phyloP scores from a whole-genome alignment of 2,329 filamentous ascomycete species.

The Claviceps purpurea region DNA sequence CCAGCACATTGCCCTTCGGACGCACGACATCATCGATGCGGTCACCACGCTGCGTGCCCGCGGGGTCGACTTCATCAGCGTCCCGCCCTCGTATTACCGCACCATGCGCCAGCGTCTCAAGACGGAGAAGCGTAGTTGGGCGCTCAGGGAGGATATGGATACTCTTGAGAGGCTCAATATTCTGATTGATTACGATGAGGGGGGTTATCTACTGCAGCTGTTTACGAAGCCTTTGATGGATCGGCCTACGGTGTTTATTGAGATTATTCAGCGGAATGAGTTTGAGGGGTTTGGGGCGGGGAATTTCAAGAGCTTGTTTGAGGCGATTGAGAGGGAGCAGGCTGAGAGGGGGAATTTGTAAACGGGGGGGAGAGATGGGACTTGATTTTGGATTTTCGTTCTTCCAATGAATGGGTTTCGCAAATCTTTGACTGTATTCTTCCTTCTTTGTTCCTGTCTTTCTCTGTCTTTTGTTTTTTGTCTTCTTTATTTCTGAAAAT shows the following conservation, averaged over 20 bases:
- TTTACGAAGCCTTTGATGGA: constrained; percentile 88
- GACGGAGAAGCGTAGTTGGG: constrained; percentile 44
- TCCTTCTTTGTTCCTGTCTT: background rate
- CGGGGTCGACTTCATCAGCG: constrained; percentile 84
- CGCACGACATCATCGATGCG: constrained; percentile 61
- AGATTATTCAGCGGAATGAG: constrained; percentile 86
- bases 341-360: constrained; percentile 70
- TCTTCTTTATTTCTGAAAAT: background rate
- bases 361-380: no score
- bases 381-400: no score
- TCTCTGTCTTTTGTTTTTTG: background rate
- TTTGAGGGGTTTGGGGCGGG: constrained; percentile 90
- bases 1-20: constrained; percentile 85
- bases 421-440: no score
- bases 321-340: constrained; percentile 91
- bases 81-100: constrained; percentile 77
- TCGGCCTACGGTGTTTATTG: constrained; percentile 86
- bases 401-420: no score
- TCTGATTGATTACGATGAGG: constrained; percentile 89
- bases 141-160: constrained; percentile 68
- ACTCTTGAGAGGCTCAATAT: constrained; percentile 68
- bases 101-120: constrained; percentile 62
- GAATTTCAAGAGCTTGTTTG: constrained; percentile 90
- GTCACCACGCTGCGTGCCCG: constrained; percentile 71
- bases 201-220: constrained; percentile 65